Percentiles rank a stretch among this genome's conserved stretches.
These are phyloP conservation scores for Phoenix roebelenii DNA, from an alignment of 176 grass and related monocot genomes.

Conservation along the genomic window DNA sequence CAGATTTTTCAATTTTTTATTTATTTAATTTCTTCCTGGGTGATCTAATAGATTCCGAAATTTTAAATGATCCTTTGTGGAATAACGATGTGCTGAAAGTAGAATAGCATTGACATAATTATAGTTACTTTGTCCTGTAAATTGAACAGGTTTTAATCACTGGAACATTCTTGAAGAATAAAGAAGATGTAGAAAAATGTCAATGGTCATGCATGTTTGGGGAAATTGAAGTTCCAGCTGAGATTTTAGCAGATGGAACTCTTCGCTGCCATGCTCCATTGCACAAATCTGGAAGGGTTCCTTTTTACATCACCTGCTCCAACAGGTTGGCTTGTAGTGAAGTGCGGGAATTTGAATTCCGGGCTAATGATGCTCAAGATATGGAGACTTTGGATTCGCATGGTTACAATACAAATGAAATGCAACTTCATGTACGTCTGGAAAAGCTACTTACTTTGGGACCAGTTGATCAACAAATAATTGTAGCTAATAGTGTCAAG, in stretches of 20 bases:
- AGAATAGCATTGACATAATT: no score
- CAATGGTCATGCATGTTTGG: constrained; percentile 99
- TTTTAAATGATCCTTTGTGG: no score
- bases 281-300: constrained; percentile 65
- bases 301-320: constrained; percentile 97
- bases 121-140: neutral
- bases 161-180: constrained; percentile 88
- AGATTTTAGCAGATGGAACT: constrained; percentile 77
- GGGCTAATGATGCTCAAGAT: constrained; percentile 31
- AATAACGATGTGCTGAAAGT: no score
- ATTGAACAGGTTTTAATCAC: constrained; percentile 65
- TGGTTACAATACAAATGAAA: constrained; percentile 54
- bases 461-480: constrained; percentile 40
- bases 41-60: no score
- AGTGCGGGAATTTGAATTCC: constrained; percentile 89
- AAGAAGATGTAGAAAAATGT: constrained; percentile 73
- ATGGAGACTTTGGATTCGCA: constrained; percentile 42
- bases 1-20: no score
- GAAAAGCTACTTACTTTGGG: constrained; percentile 79
- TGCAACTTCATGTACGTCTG: constrained; percentile 79
- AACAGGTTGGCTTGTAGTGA: constrained; percentile 93
- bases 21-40: no score
- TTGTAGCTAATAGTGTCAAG: constrained; percentile 31
- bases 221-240: constrained; percentile 70
- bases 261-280: constrained; percentile 66